These are phyloP conservation scores for Sclerotinia glacialis DNA, from an alignment of 2,329 filamentous ascomycete genomes.

Conservation along the genomic window DNA sequence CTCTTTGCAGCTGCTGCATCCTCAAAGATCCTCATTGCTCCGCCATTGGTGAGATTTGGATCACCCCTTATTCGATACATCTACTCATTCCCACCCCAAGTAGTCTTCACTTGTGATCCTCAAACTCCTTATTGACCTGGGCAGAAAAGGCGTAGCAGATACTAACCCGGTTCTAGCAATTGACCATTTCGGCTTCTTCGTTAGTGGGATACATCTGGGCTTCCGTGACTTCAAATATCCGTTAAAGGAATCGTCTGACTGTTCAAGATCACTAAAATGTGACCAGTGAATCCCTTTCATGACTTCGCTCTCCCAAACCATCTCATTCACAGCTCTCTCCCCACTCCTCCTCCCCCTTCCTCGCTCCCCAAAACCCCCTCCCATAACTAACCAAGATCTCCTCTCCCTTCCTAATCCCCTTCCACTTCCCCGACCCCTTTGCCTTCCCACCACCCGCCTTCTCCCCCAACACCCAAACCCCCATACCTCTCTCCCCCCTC, in stretches of 20 bases:
- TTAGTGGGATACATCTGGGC: not conserved
- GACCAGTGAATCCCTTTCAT: not conserved
- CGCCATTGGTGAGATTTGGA: not conserved
- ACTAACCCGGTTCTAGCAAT: not conserved
- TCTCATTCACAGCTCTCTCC: not conserved
- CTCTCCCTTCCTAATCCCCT: conserved; percentile 69
- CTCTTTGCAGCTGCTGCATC: not conserved
- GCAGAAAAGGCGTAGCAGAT: too few relatives aligned
- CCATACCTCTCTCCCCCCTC: conserved; percentile 54
- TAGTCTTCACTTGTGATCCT: too few relatives aligned
- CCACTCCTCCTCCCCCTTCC: conserved; percentile 37
- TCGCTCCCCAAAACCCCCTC: conserved; percentile 52
- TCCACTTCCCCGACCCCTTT: conserved; percentile 47
- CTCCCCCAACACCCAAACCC: conserved; percentile 54
- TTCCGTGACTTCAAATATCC: not conserved
- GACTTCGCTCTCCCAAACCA: conserved; percentile 10
- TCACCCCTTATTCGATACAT: not conserved
- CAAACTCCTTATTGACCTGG: not conserved
- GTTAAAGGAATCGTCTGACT: not conserved
- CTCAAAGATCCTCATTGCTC: not conserved
- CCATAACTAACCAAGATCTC: conserved; percentile 60
- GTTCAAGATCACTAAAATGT: too few relatives aligned
- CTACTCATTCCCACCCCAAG: not conserved
- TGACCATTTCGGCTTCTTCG: not conserved
- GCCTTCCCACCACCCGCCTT: conserved; percentile 44